phyloP scores from a whole-genome alignment of 75 land plant species.

The Sequoiadendron giganteum region DNA sequence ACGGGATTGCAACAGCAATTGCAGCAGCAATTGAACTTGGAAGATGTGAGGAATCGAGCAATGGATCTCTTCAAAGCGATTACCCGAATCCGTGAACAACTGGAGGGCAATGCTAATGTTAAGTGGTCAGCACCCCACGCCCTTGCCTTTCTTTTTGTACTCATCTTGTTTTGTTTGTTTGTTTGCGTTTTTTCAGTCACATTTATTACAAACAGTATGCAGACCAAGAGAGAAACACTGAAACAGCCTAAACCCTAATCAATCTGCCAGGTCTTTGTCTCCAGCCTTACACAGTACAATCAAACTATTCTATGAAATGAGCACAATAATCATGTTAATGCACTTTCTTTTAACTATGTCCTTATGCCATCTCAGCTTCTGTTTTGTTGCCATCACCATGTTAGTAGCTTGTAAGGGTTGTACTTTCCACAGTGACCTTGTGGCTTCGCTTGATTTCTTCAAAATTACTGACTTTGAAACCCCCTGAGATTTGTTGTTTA shows the following conservation, averaged over 20 bases:
- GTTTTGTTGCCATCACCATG: too few relatives aligned
- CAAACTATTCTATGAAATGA: background rate
- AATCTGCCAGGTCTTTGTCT: background rate
- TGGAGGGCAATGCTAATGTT: background rate
- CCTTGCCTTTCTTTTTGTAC: background rate
- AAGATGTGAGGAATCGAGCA: conserved; percentile 33
- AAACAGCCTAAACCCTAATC: background rate
- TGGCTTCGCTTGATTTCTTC: too few relatives aligned
- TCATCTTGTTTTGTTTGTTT: too few relatives aligned
- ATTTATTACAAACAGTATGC: background rate
- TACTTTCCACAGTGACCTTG: too few relatives aligned
- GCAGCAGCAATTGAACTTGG: conserved; percentile 37
- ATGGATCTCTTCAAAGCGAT: conserved; percentile 38
- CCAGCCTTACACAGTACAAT: background rate
- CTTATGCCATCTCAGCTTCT: too few relatives aligned
- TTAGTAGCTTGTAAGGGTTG: too few relatives aligned
- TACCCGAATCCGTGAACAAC: conserved; percentile 21
- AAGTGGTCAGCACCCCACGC: background rate
- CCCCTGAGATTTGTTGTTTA: too few relatives aligned
- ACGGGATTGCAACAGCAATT: background rate
- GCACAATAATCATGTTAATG: too few relatives aligned
- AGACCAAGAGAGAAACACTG: background rate
- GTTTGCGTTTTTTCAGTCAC: too few relatives aligned
- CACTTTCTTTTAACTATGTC: too few relatives aligned
- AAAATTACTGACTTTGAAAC: too few relatives aligned